phyloP scores from a whole-genome alignment of 1,139 yeast genomes.

The Diutina mesorugosa region DNA sequence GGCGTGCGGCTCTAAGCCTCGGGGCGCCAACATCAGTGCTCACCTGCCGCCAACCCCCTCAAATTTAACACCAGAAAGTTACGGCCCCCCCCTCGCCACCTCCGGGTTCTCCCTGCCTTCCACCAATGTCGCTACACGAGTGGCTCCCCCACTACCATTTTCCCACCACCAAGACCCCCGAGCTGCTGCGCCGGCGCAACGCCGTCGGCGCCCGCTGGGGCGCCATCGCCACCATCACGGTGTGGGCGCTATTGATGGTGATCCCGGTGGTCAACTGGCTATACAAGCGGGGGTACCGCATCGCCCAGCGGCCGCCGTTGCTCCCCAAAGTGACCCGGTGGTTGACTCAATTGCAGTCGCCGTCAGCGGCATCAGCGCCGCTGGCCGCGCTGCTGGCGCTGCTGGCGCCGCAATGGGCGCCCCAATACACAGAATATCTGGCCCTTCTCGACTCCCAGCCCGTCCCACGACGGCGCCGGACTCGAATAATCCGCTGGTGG shows the following conservation, averaged over 20 bases:
- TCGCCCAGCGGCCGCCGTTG: background rate
- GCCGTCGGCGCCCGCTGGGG: background rate
- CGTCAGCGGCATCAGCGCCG: background rate
- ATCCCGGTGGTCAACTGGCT: background rate
- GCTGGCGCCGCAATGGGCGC: background rate
- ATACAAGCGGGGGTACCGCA: background rate
- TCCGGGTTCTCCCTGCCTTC: no score
- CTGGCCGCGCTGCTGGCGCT: background rate
- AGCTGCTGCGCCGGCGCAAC: background rate
- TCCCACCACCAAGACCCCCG: background rate
- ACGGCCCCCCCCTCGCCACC: no score
- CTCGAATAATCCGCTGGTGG: background rate
- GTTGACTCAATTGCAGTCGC: background rate
- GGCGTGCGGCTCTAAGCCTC: background rate
- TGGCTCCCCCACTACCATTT: conserved; percentile 1
- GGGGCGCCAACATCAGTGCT: background rate
- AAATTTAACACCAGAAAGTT: no score
- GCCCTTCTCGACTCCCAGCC: background rate
- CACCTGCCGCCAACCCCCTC: background rate
- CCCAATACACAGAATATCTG: background rate
- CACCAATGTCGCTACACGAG: background rate
- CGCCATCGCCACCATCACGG: background rate
- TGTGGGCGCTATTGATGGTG: background rate
- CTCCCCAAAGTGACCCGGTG: background rate
- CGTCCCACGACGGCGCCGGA: background rate